phyloP scores from a whole-genome alignment of 2,329 filamentous ascomycete species.

The Aureobasidium sp. region DNA sequence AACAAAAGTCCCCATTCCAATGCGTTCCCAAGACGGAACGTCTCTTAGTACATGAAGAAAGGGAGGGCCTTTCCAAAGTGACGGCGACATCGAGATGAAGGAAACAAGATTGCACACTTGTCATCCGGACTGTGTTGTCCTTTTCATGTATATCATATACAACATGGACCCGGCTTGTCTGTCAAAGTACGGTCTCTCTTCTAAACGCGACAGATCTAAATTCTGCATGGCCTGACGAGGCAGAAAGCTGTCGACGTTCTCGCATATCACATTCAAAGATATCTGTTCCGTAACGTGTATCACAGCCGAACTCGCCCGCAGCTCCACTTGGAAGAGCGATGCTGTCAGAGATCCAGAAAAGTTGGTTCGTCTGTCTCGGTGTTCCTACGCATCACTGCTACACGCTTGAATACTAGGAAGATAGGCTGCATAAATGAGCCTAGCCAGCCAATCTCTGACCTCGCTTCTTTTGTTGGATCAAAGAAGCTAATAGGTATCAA shows the following conservation, averaged over 20 bases:
- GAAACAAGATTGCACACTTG: background rate
- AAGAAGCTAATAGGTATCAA: background rate
- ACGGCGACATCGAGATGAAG: background rate
- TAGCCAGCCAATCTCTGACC: background rate
- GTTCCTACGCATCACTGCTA: background rate
- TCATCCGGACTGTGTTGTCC: background rate
- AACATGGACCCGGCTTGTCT: background rate
- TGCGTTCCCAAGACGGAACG: background rate
- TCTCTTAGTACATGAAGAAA: background rate
- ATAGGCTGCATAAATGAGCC: background rate
- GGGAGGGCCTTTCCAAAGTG: background rate
- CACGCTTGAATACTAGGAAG: background rate
- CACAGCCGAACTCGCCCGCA: background rate
- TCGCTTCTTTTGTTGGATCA: background rate
- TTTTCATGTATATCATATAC: background rate
- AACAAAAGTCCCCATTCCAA: background rate
- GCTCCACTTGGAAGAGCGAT: background rate
- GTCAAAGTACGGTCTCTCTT: background rate
- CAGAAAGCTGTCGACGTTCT: background rate
- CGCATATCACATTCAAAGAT: background rate
- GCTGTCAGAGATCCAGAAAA: background rate
- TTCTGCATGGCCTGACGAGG: background rate
- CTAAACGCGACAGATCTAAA: background rate
- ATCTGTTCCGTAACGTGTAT: background rate
- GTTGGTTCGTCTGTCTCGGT: background rate